A percentile compares a stretch with the other conserved stretches of the same genome.
These are phyloP conservation scores for Phytomonas sp. DNA, from an alignment of 208 protist genomes.

Conservation along the genomic window DNA sequence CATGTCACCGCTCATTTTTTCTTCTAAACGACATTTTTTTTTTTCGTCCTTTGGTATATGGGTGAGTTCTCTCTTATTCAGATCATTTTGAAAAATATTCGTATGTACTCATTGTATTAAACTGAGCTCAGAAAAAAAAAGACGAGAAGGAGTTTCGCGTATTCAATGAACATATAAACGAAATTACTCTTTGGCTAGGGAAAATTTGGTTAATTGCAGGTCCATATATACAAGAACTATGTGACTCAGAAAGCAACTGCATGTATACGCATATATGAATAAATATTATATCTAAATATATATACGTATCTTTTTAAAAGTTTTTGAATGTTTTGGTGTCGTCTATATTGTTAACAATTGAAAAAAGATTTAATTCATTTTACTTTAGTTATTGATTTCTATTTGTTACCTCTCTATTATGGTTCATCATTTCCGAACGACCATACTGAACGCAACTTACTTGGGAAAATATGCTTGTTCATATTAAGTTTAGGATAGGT, in stretches of 20 bases:
- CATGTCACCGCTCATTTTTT: conserved; percentile 7
- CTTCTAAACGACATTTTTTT: conserved; percentile 5
- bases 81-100: background rate
- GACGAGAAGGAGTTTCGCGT: background rate
- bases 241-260: background rate
- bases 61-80: background rate
- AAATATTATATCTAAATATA: background rate
- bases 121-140: conserved; percentile 6
- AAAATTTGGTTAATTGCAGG: background rate
- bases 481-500: background rate
- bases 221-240: background rate
- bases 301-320: conserved; percentile 6
- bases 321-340: background rate
- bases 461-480: background rate
- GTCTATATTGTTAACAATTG: conserved; percentile 1
- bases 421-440: background rate
- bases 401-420: background rate
- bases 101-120: conserved; percentile 2
- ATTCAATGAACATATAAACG: background rate
- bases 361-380: conserved; percentile 3
- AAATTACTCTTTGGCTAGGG: background rate
- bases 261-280: background rate
- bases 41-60: conserved; percentile 1
- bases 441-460: background rate
- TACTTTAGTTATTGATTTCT: background rate